phyloP scores from a whole-genome alignment of 2,329 filamentous ascomycete genomes.

The Xylariales sp. region DNA sequence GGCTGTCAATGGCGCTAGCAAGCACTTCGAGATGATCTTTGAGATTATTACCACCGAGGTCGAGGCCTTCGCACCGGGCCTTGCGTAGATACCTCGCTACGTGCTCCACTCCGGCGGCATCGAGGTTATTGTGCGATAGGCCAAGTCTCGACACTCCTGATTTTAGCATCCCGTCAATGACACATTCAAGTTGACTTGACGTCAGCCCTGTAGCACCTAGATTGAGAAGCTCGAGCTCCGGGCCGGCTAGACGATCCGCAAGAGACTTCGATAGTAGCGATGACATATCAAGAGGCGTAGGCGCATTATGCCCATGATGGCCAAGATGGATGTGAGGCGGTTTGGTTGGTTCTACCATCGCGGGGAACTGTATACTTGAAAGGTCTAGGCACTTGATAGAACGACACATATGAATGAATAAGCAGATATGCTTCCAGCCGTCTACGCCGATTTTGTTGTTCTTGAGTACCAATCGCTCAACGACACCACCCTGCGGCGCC shows the following conservation, averaged over 20 bases:
- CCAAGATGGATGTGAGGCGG: constrained; percentile 42
- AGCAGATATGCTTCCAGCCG: constrained; percentile 90
- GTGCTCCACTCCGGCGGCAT: constrained; percentile 78
- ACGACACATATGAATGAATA: constrained; percentile 91
- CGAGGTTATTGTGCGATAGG: constrained; percentile 83
- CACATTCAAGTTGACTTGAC: constrained; percentile 75
- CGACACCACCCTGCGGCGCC: constrained; percentile 72
- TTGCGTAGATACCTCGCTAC: constrained; percentile 80
- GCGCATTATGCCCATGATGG: constrained; percentile 48
- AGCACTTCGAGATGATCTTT: constrained; percentile 65
- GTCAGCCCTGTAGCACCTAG: constrained; percentile 82
- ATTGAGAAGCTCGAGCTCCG: constrained; percentile 83
- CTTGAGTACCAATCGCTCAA: constrained; percentile 89
- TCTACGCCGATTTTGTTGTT: constrained; percentile 90
- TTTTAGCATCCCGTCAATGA: constrained; percentile 85
- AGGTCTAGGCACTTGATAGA: constrained; percentile 88
- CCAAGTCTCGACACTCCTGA: constrained; percentile 83
- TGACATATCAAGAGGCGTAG: constrained; percentile 63
- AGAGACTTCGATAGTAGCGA: constrained; percentile 80
- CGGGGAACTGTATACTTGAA: constrained; percentile 83
- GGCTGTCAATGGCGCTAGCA: constrained; percentile 62
- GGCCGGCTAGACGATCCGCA: constrained; percentile 78
- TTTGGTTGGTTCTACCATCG: constrained; percentile 41
- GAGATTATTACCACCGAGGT: constrained; percentile 86
- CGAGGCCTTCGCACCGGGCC: constrained; percentile 85